phyloP scores from a whole-genome alignment of 2,329 filamentous ascomycete species.

The Calcarisporium arbuscula region DNA sequence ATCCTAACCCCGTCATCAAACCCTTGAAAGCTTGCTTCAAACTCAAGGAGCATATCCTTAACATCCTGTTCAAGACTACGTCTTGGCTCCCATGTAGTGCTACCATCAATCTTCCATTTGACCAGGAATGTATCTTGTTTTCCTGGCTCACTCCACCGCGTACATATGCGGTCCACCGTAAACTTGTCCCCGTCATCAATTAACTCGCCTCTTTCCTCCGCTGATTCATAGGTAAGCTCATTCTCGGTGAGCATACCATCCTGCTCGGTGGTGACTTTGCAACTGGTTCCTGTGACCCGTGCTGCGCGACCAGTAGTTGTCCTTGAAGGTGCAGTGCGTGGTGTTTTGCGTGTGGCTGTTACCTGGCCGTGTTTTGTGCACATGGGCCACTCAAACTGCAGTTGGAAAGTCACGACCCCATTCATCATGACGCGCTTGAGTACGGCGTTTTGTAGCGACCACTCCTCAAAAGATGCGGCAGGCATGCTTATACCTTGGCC shows the following conservation, averaged over 20 bases:
- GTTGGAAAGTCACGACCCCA: not conserved
- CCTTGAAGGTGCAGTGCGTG: too few relatives aligned
- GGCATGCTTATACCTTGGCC: too few relatives aligned
- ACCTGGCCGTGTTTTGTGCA: too few relatives aligned
- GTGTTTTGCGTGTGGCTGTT: too few relatives aligned
- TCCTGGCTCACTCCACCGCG: conserved; percentile 1
- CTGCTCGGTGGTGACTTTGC: too few relatives aligned
- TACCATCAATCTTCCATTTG: not conserved
- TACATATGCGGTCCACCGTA: not conserved
- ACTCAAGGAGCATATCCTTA: conserved; percentile 5
- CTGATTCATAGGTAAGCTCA: too few relatives aligned
- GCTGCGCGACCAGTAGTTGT: too few relatives aligned
- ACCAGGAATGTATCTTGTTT: too few relatives aligned
- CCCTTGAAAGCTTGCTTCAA: conserved; percentile 6
- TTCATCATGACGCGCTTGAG: not conserved
- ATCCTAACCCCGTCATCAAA: conserved; percentile 5
- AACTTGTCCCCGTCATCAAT: not conserved
- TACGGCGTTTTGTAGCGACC: not conserved
- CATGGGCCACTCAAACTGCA: not conserved
- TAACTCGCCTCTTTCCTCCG: too few relatives aligned
- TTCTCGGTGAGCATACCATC: too few relatives aligned
- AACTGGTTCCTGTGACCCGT: too few relatives aligned
- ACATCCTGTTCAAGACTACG: conserved; percentile 4
- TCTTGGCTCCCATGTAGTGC: conserved; percentile 1
- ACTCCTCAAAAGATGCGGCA: not conserved